Evolutionary conservation across 441 rosid genomes (phyloP).

Genomic region (Syzygium malaccense): DNA sequence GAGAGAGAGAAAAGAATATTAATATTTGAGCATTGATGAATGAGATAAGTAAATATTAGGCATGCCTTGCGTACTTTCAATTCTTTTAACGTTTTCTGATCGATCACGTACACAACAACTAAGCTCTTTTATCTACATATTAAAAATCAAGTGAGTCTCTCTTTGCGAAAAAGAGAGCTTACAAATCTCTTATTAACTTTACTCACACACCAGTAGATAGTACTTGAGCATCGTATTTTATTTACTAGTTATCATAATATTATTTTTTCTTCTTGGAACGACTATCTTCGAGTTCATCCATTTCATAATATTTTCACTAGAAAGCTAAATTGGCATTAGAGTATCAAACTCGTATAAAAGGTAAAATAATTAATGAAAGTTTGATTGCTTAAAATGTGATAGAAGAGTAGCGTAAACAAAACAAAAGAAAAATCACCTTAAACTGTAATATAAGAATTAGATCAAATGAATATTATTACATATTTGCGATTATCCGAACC

Average conservation of each 20-base stretch:
- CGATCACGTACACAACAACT: not conserved
- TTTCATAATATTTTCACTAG: not conserved
- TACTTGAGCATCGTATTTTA: not conserved
- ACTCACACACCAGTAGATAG: not conserved
- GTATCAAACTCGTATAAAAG: not conserved
- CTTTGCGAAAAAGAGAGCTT: not conserved
- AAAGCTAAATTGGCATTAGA: not conserved
- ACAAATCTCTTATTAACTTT: not conserved
- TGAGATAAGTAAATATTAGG: not conserved
- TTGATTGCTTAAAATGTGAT: not conserved
- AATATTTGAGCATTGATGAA: not conserved
- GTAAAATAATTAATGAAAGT: not conserved
- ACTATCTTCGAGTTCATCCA: not conserved
- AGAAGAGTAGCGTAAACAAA: not conserved
- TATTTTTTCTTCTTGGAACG: not conserved
- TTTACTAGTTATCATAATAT: not conserved
- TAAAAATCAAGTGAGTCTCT: not conserved
- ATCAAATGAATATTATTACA: not conserved
- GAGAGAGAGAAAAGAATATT: not conserved
- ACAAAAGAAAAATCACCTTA: not conserved
- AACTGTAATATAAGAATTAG: not conserved
- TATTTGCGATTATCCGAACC: not conserved
- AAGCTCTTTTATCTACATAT: not conserved
- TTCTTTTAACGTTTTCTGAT: not conserved
- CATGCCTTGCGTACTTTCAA: not conserved